These are phyloP conservation scores for Arthrobotrys sphaeroides DNA, from an alignment of 2,329 filamentous ascomycete species.

Conservation along the genomic window DNA sequence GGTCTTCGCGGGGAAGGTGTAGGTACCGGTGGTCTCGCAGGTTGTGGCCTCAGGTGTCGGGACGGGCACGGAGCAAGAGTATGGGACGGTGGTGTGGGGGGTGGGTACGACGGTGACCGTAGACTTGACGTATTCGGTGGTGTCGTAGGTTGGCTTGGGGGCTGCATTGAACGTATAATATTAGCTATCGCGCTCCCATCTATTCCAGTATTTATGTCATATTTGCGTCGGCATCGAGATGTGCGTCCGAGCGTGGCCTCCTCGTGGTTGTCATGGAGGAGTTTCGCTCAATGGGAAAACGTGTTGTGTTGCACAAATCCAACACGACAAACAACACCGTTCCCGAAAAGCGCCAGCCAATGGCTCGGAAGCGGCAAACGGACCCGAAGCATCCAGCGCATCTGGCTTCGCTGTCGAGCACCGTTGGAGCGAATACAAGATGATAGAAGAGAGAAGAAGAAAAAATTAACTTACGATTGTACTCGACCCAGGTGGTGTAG, in stretches of 20 bases:
- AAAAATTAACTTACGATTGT: slow-evolving; percentile 42
- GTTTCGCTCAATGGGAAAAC: neutral
- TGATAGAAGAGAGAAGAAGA: neutral
- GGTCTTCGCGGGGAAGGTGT: slow-evolving; percentile 79
- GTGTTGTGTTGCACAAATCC: slow-evolving; percentile 23
- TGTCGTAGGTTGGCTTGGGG: slow-evolving; percentile 51
- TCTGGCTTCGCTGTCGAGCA: neutral
- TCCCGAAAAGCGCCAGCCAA: neutral
- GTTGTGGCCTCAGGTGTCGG: slow-evolving; percentile 65
- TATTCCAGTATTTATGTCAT: too few relatives aligned
- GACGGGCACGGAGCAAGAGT: slow-evolving; percentile 58
- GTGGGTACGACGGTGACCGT: slow-evolving; percentile 48
- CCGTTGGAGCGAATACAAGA: neutral
- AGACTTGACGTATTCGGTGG: slow-evolving; percentile 53
- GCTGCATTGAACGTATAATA: slow-evolving; percentile 2
- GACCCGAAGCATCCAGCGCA: neutral
- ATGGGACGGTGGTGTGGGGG: slow-evolving; percentile 54
- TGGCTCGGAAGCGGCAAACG: neutral
- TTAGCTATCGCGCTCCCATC: too few relatives aligned
- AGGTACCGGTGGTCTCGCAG: slow-evolving; percentile 74
- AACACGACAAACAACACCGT: neutral
- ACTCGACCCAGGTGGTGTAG: slow-evolving; percentile 53
- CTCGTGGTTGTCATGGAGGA: neutral
- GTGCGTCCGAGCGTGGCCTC: neutral
- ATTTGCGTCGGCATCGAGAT: neutral